Base-by-base conservation (phyloP, 1,139 yeast genomes). In the Taphrina wiesneri region DNA sequence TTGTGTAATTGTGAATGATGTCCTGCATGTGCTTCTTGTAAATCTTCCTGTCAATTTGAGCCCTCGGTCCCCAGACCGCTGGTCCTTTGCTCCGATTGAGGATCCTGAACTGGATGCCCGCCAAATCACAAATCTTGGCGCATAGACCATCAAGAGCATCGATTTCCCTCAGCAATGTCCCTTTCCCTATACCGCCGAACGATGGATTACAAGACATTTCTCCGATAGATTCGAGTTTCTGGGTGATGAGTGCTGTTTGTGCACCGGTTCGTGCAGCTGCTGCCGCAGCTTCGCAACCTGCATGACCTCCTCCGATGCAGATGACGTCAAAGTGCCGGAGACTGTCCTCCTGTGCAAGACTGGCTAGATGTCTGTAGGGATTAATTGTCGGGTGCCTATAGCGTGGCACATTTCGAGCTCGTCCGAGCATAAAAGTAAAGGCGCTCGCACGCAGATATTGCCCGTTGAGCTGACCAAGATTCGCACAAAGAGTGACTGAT, bases 151-250 rank as follows among this genome's bases (percentile, higher is more conserved):
- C 99, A 65, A 95, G 78, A 0, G 99, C 98, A 78, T 95, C 99
- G 6, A 95, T 90, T 76, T 95, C 99, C 71, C 91, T 83, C 45
- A 95, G 77, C 61, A 95, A 78, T 0, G 97, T 93, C 21, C 99
- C 99, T 73, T 95, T 95, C 0, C 99, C 99, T 62, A 95, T 95
- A 64, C 99, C 99, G 46, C 99, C 99, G 87, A 91, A 90, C 57
- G 91, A 91, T 3, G 99, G 99, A 74, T 95, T 95, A 75, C 99
- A 95, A 0, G 64, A 62, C 64, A 66, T 65, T 39, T 62, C 61
- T 2, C 99, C 99, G 11, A 95, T 86, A 73, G 90, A 89, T 41
- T 81, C 75, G 34, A 85, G 75, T 62, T 80, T 81, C 0, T 97
- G 99, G 0, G 99, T 93, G 1, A 95, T 81, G 34, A 95, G 79